These are phyloP conservation scores for Evansstolkia leycettana DNA, from an alignment of 495 filamentous ascomycete genomes.

Conservation along the genomic window DNA sequence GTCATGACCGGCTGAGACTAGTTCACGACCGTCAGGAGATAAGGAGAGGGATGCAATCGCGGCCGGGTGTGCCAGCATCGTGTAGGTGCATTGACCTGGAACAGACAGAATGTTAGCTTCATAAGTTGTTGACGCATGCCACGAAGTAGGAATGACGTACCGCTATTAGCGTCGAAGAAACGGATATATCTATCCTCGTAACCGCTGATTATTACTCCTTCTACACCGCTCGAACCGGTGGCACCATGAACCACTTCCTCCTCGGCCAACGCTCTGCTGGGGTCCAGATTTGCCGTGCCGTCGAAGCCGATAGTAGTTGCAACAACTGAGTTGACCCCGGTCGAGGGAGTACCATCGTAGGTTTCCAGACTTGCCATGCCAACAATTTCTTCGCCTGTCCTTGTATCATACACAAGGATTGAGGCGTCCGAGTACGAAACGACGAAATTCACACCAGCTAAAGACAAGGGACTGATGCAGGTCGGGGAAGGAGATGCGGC, in stretches of 20 bases:
- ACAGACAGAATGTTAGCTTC: conserved; percentile 18
- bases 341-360: conserved; percentile 73
- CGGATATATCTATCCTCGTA: conserved; percentile 92
- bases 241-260: conserved; percentile 65
- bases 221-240: conserved; percentile 76
- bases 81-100: conserved; percentile 95
- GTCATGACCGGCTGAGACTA: conserved; percentile 93
- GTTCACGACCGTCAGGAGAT: conserved; percentile 83
- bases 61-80: conserved; percentile 90
- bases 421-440: conserved; percentile 85
- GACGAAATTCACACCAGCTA: conserved; percentile 82
- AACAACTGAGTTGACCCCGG: conserved; percentile 84
- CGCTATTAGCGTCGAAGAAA: conserved; percentile 97
- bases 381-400: conserved; percentile 81
- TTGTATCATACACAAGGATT: conserved; percentile 82
- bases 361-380: conserved; percentile 88
- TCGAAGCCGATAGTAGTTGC: conserved; percentile 74
- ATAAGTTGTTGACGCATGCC: neutral
- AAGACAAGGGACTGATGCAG: conserved; percentile 77
- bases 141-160: conserved; percentile 44
- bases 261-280: conserved; percentile 45
- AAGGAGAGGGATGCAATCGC: conserved; percentile 83
- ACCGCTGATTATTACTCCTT: conserved; percentile 86
- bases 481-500: conserved; percentile 68
- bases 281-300: conserved; percentile 50